Evolutionary conservation across 1,284 basidiomycete genomes (phyloP).

Genomic region (Austropuccinia psidii): DNA sequence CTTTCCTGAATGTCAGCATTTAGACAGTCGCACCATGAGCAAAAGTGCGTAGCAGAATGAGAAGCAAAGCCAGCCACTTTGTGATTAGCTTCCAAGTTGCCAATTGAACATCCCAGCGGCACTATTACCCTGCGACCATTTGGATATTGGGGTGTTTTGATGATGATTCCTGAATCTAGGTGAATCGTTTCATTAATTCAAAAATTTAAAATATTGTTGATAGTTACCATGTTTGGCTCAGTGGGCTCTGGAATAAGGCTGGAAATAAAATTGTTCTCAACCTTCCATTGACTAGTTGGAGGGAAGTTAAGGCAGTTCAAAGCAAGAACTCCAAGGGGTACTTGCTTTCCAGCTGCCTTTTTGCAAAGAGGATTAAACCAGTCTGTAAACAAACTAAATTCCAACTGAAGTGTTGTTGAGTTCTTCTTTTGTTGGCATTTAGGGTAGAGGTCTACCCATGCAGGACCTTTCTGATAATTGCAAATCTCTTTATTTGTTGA

Average conservation of each 20-base stretch:
- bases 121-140: neutral
- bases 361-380: neutral
- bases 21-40: neutral
- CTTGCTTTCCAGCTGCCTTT: neutral
- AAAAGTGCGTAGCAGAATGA: neutral
- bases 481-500: no score
- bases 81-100: neutral
- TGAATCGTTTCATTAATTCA: neutral
- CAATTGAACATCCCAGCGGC: neutral
- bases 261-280: neutral
- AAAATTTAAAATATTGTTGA: neutral
- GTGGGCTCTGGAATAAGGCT: neutral
- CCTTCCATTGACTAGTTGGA: neutral
- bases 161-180: neutral
- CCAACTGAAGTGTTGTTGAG: no score
- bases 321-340: neutral
- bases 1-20: neutral
- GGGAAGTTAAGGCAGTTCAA: neutral
- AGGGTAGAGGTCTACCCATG: no score
- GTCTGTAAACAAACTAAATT: neutral
- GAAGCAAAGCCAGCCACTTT: conserved; percentile 1
- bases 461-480: neutral
- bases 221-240: neutral
- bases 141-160: neutral
- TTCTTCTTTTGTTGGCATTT: no score